Conservation (phyloP, 1,139 yeast genomes). For the Suhomyces taliae region DNA sequence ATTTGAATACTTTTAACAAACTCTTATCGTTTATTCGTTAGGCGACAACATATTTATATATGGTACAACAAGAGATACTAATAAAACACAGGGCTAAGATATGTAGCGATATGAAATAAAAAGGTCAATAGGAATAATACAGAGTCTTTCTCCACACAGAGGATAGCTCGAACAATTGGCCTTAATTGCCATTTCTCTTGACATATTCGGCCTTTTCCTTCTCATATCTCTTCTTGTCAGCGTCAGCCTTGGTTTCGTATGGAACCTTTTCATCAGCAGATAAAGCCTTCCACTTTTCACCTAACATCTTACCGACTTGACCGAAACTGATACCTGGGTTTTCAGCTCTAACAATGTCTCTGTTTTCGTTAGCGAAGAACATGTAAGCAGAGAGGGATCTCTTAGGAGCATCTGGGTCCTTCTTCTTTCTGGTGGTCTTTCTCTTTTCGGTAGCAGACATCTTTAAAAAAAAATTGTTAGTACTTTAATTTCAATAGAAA, state of each 20-base stretch:
- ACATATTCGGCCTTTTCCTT: constrained; percentile 90
- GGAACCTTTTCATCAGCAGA: constrained; percentile 79
- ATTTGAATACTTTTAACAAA: too few species aligned
- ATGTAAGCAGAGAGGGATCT: constrained; percentile 96
- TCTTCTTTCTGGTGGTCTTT: constrained; percentile 52
- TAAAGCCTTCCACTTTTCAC: constrained; percentile 95
- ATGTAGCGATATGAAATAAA: constrained; percentile 8
- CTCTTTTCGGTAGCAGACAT: constrained; percentile 41
- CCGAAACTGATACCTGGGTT: constrained; percentile 94
- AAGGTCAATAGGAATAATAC: constrained; percentile 8
- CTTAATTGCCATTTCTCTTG: constrained; percentile 38
- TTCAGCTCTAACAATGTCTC: constrained; percentile 91
- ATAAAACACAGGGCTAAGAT: constrained; percentile 11
- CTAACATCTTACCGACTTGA: constrained; percentile 86
- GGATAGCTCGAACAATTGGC: background rate
- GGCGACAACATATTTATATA: constrained; percentile 7
- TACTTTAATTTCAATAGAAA: constrained; percentile 3
- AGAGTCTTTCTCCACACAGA: constrained; percentile 6
- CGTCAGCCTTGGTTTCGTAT: constrained; percentile 88
- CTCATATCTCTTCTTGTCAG: constrained; percentile 97
- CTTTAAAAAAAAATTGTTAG: constrained; percentile 12
- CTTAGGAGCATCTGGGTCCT: constrained; percentile 99
- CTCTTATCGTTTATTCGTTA: too few species aligned
- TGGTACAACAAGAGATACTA: constrained; percentile 11
- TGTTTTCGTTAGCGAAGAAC: constrained; percentile 97